Percentiles rank a stretch among this genome's conserved stretches.
phyloP scores from a whole-genome alignment of 805 yeast species.

The Pichia eremophila region DNA sequence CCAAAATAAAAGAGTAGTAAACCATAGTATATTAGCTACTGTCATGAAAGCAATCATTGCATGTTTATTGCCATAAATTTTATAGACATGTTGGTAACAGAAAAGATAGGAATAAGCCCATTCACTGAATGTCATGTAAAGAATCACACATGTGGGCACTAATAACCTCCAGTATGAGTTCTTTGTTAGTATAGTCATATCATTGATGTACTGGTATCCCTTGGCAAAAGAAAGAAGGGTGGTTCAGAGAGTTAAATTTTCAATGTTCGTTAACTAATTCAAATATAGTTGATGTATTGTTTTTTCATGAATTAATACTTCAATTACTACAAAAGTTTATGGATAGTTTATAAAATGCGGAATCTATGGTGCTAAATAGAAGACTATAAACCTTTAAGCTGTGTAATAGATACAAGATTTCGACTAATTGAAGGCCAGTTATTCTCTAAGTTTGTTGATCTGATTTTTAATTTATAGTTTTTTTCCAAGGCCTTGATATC shows the following conservation, averaged over 20 bases:
- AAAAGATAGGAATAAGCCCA: slow-evolving; percentile 23
- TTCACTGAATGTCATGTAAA: slow-evolving; percentile 20
- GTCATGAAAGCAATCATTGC: slow-evolving; percentile 27
- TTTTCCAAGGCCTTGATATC: slow-evolving; percentile 23
- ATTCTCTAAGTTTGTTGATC: slow-evolving; percentile 8
- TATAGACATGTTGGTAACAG: slow-evolving; percentile 26
- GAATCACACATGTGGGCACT: slow-evolving; percentile 11
- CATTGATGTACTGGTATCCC: background rate
- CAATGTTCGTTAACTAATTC: too few relatives aligned
- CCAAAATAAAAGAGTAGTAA: slow-evolving; percentile 34
- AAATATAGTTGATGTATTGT: too few relatives aligned
- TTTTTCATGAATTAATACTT: too few relatives aligned
- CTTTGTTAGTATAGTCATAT: background rate
- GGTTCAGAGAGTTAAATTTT: too few relatives aligned
- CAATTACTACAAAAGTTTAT: too few relatives aligned
- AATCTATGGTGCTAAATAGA: too few relatives aligned
- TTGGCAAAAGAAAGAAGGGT: background rate
- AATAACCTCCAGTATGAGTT: background rate
- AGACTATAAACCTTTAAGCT: slow-evolving; percentile 20
- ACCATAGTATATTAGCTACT: slow-evolving; percentile 21
- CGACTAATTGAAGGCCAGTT: slow-evolving; percentile 17
- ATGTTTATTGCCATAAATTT: slow-evolving; percentile 31
- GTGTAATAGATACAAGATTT: slow-evolving; percentile 20
- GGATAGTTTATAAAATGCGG: too few relatives aligned
- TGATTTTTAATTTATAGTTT: slow-evolving; percentile 18